phyloP scores from a whole-genome alignment of 1,139 yeast species.

The Candida tropicalis region DNA sequence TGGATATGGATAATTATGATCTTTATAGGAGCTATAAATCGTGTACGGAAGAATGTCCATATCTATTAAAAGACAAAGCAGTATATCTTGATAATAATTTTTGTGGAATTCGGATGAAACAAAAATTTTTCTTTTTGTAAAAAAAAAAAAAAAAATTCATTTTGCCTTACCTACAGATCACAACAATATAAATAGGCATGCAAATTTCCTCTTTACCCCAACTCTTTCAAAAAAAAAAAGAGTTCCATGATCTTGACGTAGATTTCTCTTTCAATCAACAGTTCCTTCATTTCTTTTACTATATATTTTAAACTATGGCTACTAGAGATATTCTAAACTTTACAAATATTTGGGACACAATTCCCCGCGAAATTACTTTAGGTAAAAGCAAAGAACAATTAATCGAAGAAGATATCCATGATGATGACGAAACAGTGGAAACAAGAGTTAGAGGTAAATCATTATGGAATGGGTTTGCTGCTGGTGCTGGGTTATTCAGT shows the following conservation, averaged over 20 bases:
- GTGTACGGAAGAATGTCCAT: no score
- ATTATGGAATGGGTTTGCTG: slow-evolving; percentile 76
- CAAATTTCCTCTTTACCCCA: not conserved
- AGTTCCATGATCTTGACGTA: no score
- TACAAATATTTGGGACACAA: slow-evolving; percentile 38
- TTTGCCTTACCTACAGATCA: not conserved
- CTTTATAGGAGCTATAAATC: no score
- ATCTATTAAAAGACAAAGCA: no score
- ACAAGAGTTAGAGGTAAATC: slow-evolving; percentile 27
- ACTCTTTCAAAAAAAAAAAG: no score
- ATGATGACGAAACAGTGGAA: slow-evolving; percentile 19
- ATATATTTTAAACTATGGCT: slow-evolving; percentile 37
- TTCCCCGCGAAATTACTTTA: slow-evolving; percentile 26
- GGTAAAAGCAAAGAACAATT: slow-evolving; percentile 29
- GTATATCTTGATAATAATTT: no score
- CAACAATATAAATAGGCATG: not conserved
- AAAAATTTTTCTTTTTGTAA: not conserved
- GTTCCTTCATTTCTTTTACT: not conserved
- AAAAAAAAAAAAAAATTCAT: no score
- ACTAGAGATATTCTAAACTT: slow-evolving; percentile 55
- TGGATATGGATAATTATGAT: no score
- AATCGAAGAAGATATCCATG: slow-evolving; percentile 25
- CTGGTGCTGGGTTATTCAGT: slow-evolving; percentile 90
- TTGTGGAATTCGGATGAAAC: no score
- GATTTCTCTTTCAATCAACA: not conserved